Evolutionary conservation across 768 basidiomycete species (phyloP).

Genomic region (Boletellus ananas): DNA sequence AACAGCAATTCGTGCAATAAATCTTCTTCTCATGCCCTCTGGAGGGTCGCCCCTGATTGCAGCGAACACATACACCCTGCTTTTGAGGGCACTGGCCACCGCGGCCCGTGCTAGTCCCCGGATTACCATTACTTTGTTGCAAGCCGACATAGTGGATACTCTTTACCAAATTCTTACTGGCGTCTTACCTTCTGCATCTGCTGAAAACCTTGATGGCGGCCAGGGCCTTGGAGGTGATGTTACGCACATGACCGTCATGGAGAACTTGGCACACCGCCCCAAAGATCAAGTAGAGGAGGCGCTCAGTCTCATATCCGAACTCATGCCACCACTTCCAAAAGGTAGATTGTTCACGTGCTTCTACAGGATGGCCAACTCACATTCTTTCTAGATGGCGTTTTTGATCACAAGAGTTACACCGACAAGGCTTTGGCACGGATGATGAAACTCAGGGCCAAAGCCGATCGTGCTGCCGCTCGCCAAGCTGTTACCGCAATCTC

Average conservation of each 20-base stretch:
- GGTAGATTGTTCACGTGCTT: slow-evolving; percentile 41
- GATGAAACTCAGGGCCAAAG: slow-evolving; percentile 79
- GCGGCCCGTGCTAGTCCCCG: slow-evolving; percentile 86
- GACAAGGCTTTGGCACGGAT: slow-evolving; percentile 78
- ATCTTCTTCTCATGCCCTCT: slow-evolving; percentile 78
- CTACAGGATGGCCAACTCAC: slow-evolving; percentile 1
- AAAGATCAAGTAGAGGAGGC: slow-evolving; percentile 98
- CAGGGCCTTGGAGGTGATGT: slow-evolving; percentile 85
- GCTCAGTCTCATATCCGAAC: slow-evolving; percentile 80
- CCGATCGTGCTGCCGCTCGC: slow-evolving; percentile 70
- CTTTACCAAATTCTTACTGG: slow-evolving; percentile 95
- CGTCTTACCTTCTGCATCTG: slow-evolving; percentile 69
- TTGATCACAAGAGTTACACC: slow-evolving; percentile 86
- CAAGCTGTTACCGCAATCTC: slow-evolving; percentile 39
- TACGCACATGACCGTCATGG: slow-evolving; percentile 97
- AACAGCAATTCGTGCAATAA: slow-evolving; percentile 77
- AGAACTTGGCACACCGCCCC: slow-evolving; percentile 92
- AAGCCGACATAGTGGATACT: slow-evolving; percentile 90
- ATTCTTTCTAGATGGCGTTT: slow-evolving; percentile 73
- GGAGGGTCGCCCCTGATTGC: slow-evolving; percentile 85
- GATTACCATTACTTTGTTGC: slow-evolving; percentile 80
- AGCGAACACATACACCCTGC: slow-evolving; percentile 80
- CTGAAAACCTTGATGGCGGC: slow-evolving; percentile 49
- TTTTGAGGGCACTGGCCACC: slow-evolving; percentile 83
- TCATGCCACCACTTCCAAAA: slow-evolving; percentile 91